phyloP scores from a whole-genome alignment of 768 basidiomycete genomes.

The Suillus subluteus region DNA sequence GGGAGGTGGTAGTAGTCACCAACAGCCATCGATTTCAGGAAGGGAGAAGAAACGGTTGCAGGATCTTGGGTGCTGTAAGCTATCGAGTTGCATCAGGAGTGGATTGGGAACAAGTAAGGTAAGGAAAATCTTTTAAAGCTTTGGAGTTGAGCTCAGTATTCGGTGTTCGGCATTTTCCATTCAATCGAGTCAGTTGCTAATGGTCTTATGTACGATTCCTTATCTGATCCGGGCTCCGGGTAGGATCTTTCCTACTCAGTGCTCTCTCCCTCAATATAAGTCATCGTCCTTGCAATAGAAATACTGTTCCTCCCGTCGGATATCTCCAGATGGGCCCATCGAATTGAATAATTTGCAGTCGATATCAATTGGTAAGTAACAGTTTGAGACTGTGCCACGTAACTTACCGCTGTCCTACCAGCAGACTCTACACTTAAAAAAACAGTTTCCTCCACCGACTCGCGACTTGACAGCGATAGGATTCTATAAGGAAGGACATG shows the following conservation, averaged over 20 bases:
- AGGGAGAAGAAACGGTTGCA: constrained; percentile 7
- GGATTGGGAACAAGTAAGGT: constrained; percentile 7
- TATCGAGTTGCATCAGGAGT: constrained; percentile 43
- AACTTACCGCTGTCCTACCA: not conserved
- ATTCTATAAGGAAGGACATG: not conserved
- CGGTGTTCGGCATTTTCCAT: constrained; percentile 3
- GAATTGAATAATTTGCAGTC: not conserved
- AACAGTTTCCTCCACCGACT: not conserved
- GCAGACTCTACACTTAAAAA: not conserved
- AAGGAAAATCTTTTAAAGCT: constrained; percentile 6
- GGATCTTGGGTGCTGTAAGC: constrained; percentile 38
- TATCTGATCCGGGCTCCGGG: not conserved
- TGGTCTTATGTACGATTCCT: not conserved
- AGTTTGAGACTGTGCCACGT: constrained; percentile 2
- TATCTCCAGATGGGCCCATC: not conserved
- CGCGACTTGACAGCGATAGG: not conserved
- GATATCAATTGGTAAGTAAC: not conserved
- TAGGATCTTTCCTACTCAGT: not conserved
- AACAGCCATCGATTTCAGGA: constrained; percentile 27
- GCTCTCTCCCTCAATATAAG: not conserved
- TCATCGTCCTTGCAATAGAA: not conserved
- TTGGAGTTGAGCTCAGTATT: constrained; percentile 2
- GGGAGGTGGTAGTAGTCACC: constrained; percentile 25
- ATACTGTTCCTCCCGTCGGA: not conserved
- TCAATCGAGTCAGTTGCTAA: not conserved